Evolutionary conservation across 192 early-diverging fungal species (phyloP).

Genomic region (Pilobolus umbonatus): DNA sequence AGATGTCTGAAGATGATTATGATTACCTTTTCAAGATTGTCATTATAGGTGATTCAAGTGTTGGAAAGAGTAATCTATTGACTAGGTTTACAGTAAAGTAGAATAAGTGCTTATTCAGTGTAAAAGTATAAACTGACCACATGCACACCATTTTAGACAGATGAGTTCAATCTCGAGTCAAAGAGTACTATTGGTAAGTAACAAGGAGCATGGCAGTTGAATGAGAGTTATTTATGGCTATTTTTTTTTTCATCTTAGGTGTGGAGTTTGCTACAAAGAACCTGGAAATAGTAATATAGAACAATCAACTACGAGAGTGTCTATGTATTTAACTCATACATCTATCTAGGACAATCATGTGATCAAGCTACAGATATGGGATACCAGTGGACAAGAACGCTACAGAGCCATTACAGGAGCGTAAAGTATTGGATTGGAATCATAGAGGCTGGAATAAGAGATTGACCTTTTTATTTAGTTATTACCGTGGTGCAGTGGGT

Average conservation of each 20-base stretch:
- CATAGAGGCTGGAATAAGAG: neutral
- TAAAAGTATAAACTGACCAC: neutral
- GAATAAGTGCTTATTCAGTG: neutral
- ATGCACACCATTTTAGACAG: constrained; percentile 24
- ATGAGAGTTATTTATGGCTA: neutral
- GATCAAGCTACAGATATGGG: constrained; percentile 57
- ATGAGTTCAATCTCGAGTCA: constrained; percentile 95
- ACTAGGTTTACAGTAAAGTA: constrained; percentile 63
- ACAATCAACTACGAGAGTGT: neutral
- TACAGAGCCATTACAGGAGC: constrained; percentile 83
- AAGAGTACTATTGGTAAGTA: constrained; percentile 87
- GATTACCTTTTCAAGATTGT: constrained; percentile 69
- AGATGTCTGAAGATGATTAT: constrained; percentile 56
- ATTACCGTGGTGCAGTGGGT: constrained; percentile 94
- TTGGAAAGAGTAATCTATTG: constrained; percentile 80
- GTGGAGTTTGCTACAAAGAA: constrained; percentile 47
- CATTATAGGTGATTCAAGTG: constrained; percentile 72
- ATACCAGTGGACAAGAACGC: constrained; percentile 90
- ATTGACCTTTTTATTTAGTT: constrained; percentile 41
- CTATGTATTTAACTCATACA: neutral
- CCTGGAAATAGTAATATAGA: constrained; percentile 29
- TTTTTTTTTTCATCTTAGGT: constrained; percentile 9
- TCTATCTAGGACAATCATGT: constrained; percentile 11
- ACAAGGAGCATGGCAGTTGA: neutral
- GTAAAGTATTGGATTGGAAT: constrained; percentile 26